These are phyloP conservation scores for Boletellus deceptivus DNA, from an alignment of 1,284 basidiomycete species.

Conservation along the genomic window DNA sequence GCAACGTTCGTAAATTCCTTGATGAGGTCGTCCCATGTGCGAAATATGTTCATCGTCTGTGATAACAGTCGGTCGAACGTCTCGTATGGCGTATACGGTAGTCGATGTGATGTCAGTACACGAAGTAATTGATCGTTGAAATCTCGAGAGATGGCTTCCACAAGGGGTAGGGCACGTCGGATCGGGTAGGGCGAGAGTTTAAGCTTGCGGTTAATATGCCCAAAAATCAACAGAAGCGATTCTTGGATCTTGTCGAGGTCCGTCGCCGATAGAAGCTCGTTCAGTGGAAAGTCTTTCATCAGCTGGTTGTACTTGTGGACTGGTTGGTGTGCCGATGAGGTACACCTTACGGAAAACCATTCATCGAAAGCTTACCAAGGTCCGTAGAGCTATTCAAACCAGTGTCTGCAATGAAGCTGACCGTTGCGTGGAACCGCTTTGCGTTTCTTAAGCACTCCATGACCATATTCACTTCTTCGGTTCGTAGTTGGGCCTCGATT, in stretches of 20 bases:
- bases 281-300: conserved; percentile 98
- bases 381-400: conserved; percentile 93
- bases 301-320: conserved; percentile 97
- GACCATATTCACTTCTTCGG: conserved; percentile 92
- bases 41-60: conserved; percentile 82
- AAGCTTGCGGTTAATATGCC: conserved; percentile 94
- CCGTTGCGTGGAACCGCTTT: conserved; percentile 95
- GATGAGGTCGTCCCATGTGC: conserved; percentile 94
- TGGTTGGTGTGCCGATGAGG: conserved; percentile 46
- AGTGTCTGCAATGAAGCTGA: conserved; percentile 97
- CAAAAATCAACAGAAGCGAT: conserved; percentile 84
- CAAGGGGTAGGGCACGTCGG: conserved; percentile 90
- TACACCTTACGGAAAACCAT: background rate
- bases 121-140: conserved; percentile 94
- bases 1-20: conserved; percentile 99
- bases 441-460: conserved; percentile 95
- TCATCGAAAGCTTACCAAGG: conserved; percentile 51
- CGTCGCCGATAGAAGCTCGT: conserved; percentile 93
- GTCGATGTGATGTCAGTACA: conserved; percentile 85
- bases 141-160: conserved; percentile 96
- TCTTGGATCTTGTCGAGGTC: conserved; percentile 95
- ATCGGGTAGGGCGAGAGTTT: conserved; percentile 96
- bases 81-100: conserved; percentile 93
- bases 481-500: conserved; percentile 89
- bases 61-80: conserved; percentile 87